Percentiles rank a stretch among this genome's conserved stretches.
These are phyloP conservation scores for Tripterygium wilfordii DNA, from an alignment of 177 flowering plant species.

Conservation along the genomic window DNA sequence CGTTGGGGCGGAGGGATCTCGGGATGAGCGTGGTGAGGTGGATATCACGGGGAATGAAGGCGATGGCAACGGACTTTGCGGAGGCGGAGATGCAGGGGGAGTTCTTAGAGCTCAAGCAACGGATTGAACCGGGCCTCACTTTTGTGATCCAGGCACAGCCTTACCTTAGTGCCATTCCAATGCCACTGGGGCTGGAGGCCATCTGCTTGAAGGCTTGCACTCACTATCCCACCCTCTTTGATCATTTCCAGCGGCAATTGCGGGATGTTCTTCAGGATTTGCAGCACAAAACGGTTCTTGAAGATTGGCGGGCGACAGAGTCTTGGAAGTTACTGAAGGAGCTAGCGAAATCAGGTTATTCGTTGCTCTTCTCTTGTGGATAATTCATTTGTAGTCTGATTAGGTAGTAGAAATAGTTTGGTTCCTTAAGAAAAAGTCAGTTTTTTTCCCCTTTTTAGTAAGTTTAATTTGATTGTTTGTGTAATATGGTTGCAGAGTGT, in stretches of 20 bases:
- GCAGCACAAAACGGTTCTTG: slow-evolving; percentile 29
- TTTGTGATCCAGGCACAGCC: slow-evolving; percentile 86
- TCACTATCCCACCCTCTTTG: slow-evolving; percentile 87
- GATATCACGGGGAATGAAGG: slow-evolving; percentile 72
- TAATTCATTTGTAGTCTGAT: slow-evolving; percentile 4
- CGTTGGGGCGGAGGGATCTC: slow-evolving; percentile 67
- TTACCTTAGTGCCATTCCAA: slow-evolving; percentile 73
- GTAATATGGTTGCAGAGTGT: no score
- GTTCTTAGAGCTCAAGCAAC: slow-evolving; percentile 51
- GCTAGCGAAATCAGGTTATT: slow-evolving; percentile 61
- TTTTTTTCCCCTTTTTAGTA: no score
- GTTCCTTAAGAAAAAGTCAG: no score
- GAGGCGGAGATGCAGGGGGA: slow-evolving; percentile 66
- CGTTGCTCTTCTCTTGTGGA: not conserved
- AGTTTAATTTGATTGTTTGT: no score
- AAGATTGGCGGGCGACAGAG: slow-evolving; percentile 58
- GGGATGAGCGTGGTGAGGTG: slow-evolving; percentile 79
- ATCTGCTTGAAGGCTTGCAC: slow-evolving; percentile 75
- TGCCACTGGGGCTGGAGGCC: slow-evolving; percentile 81
- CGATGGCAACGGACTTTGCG: slow-evolving; percentile 77
- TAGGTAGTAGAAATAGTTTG: no score
- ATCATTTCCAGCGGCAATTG: slow-evolving; percentile 87
- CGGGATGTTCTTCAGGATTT: slow-evolving; percentile 60
- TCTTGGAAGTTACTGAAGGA: slow-evolving; percentile 88
- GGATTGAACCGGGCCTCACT: slow-evolving; percentile 67